Evolutionary conservation across 2,329 filamentous ascomycete genomes (phyloP), one percentile per base, ranked within the genome.

Genomic region (Epichloe bromicola): DNA sequence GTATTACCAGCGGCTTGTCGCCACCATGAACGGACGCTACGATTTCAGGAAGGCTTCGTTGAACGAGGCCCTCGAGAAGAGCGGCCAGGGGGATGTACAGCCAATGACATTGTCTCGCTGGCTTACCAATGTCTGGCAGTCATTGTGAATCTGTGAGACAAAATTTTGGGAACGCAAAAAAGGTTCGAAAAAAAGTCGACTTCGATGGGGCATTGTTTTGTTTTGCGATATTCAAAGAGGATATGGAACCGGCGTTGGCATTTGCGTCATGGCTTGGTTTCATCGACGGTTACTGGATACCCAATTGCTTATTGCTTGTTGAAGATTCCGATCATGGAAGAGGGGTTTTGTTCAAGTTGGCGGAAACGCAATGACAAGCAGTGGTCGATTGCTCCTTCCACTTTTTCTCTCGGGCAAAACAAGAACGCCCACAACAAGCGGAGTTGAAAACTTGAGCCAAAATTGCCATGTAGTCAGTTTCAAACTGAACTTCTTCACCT

Each of bases 11-110:
- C 72, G 81, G 34, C 73, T 88, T 23, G 71, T 86, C 38, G 82
- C 82, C 34, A 88, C 85, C 0, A 79, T 79, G 17, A 77, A 84
- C 55, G 80, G 83, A 2, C 75, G 80, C 10, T 88, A 86, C 60
- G 78, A 82, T 55, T 85, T 85, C 57, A 67, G 70, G 3, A 67
- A 74, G 12, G 66, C 79, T 1, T 83, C 80, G 54, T 66, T 88
- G 50, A 85, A 86, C 61, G 68, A 71, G 2, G 58, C 70, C 3
- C 60, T 77, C 42, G 59, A 64, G 30, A 61, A 57, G 14, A 65
- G 56, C 55, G 55, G 65, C 4, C 56, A 63, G 4, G 67, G 12
- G 12, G 61, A 70, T 38, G 53, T 81, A 12, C 68, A 68, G 44
- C 75, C 79, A 0, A 65, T 72, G 51, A 65, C 60, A 2, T 80